phyloP scores from a whole-genome alignment of 768 basidiomycete genomes.

The Collybia sordida region DNA sequence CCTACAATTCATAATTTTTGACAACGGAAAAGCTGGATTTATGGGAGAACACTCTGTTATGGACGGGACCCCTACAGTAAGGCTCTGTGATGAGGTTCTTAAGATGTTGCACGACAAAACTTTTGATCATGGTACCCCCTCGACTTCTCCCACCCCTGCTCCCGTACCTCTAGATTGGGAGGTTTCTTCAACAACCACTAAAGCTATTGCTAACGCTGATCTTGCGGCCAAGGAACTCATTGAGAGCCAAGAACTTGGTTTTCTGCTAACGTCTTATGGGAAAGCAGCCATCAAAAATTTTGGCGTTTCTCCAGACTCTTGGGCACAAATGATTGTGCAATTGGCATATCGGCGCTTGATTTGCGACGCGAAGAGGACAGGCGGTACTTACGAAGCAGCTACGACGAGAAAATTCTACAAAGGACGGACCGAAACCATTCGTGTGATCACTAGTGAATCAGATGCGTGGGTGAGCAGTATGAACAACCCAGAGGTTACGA shows the following conservation, averaged over 20 bases:
- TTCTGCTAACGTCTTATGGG: conserved; percentile 73
- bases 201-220: conserved; percentile 59
- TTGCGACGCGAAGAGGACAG: conserved; percentile 50
- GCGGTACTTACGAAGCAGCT: conserved; percentile 93
- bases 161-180: conserved; percentile 67
- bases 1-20: conserved; percentile 80
- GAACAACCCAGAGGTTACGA: conserved; percentile 47
- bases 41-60: conserved; percentile 94
- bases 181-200: conserved; percentile 41
- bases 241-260: conserved; percentile 60
- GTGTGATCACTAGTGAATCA: conserved; percentile 75
- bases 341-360: conserved; percentile 80
- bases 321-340: conserved; percentile 92
- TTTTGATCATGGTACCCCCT: conserved; percentile 61
- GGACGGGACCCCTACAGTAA: conserved; percentile 84
- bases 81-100: conserved; percentile 71
- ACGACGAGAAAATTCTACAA: conserved; percentile 86
- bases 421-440: conserved; percentile 92
- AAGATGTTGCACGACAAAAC: conserved; percentile 52
- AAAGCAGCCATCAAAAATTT: conserved; percentile 85
- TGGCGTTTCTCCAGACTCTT: conserved; percentile 90
- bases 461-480: conserved; percentile 79
- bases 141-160: conserved; percentile 14
- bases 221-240: conserved; percentile 55
- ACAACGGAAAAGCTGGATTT: conserved; percentile 77